These are phyloP conservation scores for Alliaria petiolata DNA, from an alignment of 345 rosid species.

Conservation along the genomic window DNA sequence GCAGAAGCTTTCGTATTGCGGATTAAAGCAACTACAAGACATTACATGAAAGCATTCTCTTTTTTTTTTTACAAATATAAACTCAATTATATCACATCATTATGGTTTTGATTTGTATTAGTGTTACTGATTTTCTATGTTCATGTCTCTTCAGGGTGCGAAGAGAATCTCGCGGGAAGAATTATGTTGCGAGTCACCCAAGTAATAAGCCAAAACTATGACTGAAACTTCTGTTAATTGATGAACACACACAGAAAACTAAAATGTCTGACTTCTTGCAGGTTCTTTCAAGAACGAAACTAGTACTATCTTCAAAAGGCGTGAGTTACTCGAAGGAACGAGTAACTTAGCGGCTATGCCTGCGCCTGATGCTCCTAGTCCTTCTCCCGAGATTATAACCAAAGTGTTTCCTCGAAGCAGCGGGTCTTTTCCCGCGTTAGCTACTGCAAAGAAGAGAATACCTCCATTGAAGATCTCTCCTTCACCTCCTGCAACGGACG, in stretches of 20 bases:
- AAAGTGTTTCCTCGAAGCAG: constrained; percentile 65
- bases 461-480: constrained; percentile 17
- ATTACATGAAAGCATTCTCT: constrained; percentile 33
- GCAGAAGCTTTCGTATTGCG: constrained; percentile 33
- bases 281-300: constrained; percentile 26
- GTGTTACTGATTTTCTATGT: constrained; percentile 7
- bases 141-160: constrained; percentile 15
- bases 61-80: constrained; percentile 18
- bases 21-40: constrained; percentile 40
- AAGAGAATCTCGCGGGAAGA: background rate
- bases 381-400: constrained; percentile 37
- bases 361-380: constrained; percentile 30
- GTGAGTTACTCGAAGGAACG: constrained; percentile 58
- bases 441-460: constrained; percentile 39
- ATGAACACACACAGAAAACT: background rate
- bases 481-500: constrained; percentile 18
- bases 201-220: background rate
- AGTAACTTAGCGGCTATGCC: constrained; percentile 63
- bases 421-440: constrained; percentile 78
- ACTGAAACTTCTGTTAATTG: background rate
- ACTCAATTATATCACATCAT: background rate
- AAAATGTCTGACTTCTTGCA: background rate
- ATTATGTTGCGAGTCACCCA: background rate
- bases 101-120: background rate
- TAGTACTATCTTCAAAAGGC: constrained; percentile 40